Percentiles rank a stretch among this genome's conserved stretches.
Evolutionary conservation across 2,329 filamentous ascomycete species (phyloP).

Genomic region (Cercospora zeina): DNA sequence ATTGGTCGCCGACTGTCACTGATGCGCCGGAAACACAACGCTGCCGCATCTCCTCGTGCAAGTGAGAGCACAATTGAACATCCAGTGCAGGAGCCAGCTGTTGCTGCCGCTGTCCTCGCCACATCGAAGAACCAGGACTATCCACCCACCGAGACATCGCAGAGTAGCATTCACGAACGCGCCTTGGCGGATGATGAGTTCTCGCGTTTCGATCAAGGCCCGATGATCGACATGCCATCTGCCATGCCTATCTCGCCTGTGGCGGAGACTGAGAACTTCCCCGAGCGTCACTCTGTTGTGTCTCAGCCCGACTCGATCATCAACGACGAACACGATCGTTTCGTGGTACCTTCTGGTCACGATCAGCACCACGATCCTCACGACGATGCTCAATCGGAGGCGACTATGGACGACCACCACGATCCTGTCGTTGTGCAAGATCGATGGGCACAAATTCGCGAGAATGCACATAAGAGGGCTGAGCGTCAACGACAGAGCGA

Average conservation of each 20-base stretch:
- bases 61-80: slow-evolving; percentile 29
- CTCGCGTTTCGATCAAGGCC: slow-evolving; percentile 81
- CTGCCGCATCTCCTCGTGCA: slow-evolving; percentile 18
- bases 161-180: slow-evolving; percentile 60
- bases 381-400: slow-evolving; percentile 40
- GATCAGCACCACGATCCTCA: slow-evolving; percentile 19
- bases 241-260: slow-evolving; percentile 59
- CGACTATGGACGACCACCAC: slow-evolving; percentile 43
- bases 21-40: slow-evolving; percentile 43
- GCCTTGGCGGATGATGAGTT: slow-evolving; percentile 63
- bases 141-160: slow-evolving; percentile 56
- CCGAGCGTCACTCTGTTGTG: slow-evolving; percentile 23
- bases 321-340: slow-evolving; percentile 23
- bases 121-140: slow-evolving; percentile 48
- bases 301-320: slow-evolving; percentile 21
- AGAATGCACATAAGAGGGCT: slow-evolving; percentile 85
- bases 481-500: slow-evolving; percentile 51
- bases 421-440: slow-evolving; percentile 58
- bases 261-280: slow-evolving; percentile 29
- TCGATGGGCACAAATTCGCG: slow-evolving; percentile 93
- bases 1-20: slow-evolving; percentile 46
- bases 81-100: slow-evolving; percentile 16
- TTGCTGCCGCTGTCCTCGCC: slow-evolving; percentile 29
- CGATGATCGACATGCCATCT: slow-evolving; percentile 80
- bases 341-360: slow-evolving; percentile 15